Conservation (phyloP, 2,329 filamentous ascomycete genomes). For the Microdochium nivale region DNA sequence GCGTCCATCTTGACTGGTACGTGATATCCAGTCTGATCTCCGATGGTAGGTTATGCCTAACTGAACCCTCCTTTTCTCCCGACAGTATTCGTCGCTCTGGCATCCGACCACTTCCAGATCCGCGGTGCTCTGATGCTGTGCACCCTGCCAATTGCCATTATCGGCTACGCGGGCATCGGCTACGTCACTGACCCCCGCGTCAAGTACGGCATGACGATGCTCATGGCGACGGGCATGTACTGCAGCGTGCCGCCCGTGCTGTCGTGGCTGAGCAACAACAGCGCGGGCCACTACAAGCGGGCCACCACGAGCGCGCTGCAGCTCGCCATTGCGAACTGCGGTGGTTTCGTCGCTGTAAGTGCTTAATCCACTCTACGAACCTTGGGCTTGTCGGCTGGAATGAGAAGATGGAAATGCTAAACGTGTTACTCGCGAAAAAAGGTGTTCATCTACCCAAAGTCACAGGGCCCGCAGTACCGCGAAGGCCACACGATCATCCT, state of each 20-base stretch:
- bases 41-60: not conserved
- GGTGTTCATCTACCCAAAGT: constrained; percentile 51
- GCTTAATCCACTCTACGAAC: constrained; percentile 16
- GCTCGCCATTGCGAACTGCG: constrained; percentile 57
- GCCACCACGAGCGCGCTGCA: constrained; percentile 59
- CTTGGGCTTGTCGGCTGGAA: too few species aligned
- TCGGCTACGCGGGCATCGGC: constrained; percentile 56
- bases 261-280: constrained; percentile 61
- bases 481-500: constrained; percentile 54
- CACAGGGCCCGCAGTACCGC: constrained; percentile 47
- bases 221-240: constrained; percentile 60
- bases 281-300: constrained; percentile 60
- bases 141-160: constrained; percentile 54
- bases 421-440: constrained; percentile 6
- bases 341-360: constrained; percentile 53
- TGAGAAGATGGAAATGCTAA: too few species aligned
- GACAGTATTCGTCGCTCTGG: constrained; percentile 40
- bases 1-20: constrained; percentile 45
- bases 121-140: constrained; percentile 55
- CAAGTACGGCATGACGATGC: constrained; percentile 58
- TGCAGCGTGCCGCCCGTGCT: constrained; percentile 53
- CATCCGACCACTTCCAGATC: constrained; percentile 52
- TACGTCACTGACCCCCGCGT: constrained; percentile 40
- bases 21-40: constrained; percentile 2
- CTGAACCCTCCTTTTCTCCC: not conserved